Evolutionary conservation across 495 filamentous ascomycete species (phyloP), one percentile per base, ranked within the genome.

Genomic region (Daldinia grandis): DNA sequence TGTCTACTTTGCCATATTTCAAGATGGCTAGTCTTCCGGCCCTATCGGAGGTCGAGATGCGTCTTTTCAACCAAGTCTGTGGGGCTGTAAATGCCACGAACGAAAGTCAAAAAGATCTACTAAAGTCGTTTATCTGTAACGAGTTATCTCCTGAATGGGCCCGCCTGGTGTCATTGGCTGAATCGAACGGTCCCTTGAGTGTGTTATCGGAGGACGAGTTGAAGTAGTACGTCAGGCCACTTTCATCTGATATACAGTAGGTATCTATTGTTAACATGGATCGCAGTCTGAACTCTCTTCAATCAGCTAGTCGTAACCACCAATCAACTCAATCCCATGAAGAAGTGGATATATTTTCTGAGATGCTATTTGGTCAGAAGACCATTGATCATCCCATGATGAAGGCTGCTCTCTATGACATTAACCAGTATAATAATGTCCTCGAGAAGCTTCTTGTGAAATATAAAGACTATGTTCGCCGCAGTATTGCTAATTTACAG

Each of bases 191-290:
- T 21, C 50, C 65, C 24, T 24, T 73, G 19, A 55, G 60, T 55
- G 50, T 73, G 50, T 6, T 73, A 15, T 64, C 70, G 4, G 70
- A 73, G 24, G 70, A 73, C 30, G 64, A 73, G 42, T 35, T 69
- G 21, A 68, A 54, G 57, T 73, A 68, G 70, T 73, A 64, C 19
- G 65, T 62, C 14, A 30, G 33, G 19, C 15, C 5, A 42, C 21
- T 15, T n/a, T 27, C 17, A 17, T 49, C 37, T 25, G 12, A 47
- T 35, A 28, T 15, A 9, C 14, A 8, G 12, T 14, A 14, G 12
- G 12, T 14, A 35, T 35, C 33, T 31, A 54, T 57, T 24, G 4
- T 53, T 73, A 4, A 65, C 49, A 28, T 37, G 17, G n/a, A 0
- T 44, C 17, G 25, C 38, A 72, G 64, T 27, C 38, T 72, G 27